A percentile compares a stretch with the other conserved stretches of the same genome.
Conservation (phyloP, 2,329 filamentous ascomycete species). For the Keithomyces neogunnii region DNA sequence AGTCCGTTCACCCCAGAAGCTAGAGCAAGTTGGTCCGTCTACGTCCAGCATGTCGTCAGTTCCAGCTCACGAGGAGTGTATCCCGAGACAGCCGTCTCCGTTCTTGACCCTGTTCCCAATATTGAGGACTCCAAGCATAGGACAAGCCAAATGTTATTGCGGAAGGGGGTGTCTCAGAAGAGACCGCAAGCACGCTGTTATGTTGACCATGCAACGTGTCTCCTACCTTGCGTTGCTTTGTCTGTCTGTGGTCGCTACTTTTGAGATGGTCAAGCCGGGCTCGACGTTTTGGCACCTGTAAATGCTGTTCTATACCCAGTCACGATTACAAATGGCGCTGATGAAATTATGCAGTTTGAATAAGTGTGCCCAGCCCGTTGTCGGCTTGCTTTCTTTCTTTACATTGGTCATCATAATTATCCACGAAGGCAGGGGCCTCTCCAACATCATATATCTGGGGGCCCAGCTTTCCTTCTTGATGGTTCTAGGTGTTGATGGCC, state of each 20-base stretch:
- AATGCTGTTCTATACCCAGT: background rate
- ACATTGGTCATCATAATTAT: constrained; percentile 15
- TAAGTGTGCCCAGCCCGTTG: constrained; percentile 13
- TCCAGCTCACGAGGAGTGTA: constrained; percentile 4
- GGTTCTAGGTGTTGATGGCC: constrained; percentile 10
- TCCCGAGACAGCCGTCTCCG: background rate
- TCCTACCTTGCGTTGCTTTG: constrained; percentile 17
- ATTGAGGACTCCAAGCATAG: constrained; percentile 6
- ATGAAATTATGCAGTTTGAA: constrained; percentile 16
- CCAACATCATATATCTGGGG: constrained; percentile 16
- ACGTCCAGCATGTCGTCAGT: background rate
- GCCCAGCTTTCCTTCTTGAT: constrained; percentile 18
- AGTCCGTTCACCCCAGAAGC: background rate
- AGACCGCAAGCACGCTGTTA: constrained; percentile 16
- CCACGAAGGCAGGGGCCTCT: constrained; percentile 19
- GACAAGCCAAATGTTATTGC: no score
- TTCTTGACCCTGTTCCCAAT: constrained; percentile 19
- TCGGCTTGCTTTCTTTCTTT: constrained; percentile 13
- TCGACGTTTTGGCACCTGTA: constrained; percentile 18
- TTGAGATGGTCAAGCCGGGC: constrained; percentile 15
- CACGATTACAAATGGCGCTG: background rate
- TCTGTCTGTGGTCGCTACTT: constrained; percentile 17
- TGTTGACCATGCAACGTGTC: constrained; percentile 18
- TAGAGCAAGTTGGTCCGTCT: background rate
- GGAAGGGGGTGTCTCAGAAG: constrained; percentile 4